Evolutionary conservation across 2,329 filamentous ascomycete species (phyloP).

Genomic region (Curvularia hawaiiensis): DNA sequence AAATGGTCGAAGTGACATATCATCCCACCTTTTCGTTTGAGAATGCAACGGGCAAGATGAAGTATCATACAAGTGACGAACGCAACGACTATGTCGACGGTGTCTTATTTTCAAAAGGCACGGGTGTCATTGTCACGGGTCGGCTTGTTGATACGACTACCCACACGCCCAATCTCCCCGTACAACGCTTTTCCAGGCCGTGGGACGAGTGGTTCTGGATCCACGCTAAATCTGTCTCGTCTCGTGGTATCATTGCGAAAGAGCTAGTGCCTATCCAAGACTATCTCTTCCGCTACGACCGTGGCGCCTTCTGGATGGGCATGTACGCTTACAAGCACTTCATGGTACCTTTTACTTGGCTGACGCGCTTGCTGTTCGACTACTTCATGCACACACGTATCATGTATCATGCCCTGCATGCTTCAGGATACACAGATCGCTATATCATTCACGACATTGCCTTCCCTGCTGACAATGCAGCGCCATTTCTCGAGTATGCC

Average conservation of each 20-base stretch:
- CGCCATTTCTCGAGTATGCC: conserved; percentile 59
- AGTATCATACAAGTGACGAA: conserved; percentile 49
- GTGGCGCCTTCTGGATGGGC: conserved; percentile 69
- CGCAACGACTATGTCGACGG: conserved; percentile 70
- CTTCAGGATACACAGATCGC: conserved; percentile 57
- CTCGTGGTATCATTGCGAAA: conserved; percentile 16
- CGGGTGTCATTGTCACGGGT: conserved; percentile 66
- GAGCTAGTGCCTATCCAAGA: conserved; percentile 57
- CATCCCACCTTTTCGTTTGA: conserved; percentile 58
- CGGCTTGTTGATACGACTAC: conserved; percentile 55
- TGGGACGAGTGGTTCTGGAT: conserved; percentile 77
- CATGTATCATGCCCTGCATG: conserved; percentile 68
- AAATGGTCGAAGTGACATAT: conserved; percentile 67
- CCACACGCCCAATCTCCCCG: conserved; percentile 17
- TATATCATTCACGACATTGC: conserved; percentile 70
- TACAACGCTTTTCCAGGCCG: conserved; percentile 58
- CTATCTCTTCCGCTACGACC: conserved; percentile 67
- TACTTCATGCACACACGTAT: conserved; percentile 66
- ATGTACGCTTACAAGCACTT: conserved; percentile 65
- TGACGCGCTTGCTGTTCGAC: conserved; percentile 64
- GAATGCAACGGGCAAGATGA: conserved; percentile 55
- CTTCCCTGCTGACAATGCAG: conserved; percentile 58
- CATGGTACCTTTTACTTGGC: conserved; percentile 61
- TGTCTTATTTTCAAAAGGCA: conserved; percentile 62
- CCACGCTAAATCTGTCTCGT: conserved; percentile 53